Evolutionary conservation across 140 eudicot species (phyloP).

Genomic region (Anethum foeniculum): DNA sequence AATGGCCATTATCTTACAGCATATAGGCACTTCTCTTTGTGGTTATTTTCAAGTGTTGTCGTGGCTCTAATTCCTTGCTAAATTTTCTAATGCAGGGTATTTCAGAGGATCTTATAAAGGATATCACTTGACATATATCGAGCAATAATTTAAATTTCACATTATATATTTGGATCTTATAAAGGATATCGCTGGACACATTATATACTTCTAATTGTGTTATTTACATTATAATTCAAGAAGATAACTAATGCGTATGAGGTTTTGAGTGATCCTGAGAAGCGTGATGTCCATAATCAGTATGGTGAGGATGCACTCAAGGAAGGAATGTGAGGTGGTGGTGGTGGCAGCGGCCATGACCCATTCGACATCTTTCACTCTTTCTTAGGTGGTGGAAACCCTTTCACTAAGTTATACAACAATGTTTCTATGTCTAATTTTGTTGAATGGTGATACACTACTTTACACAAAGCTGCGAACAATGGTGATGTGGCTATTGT

Average conservation of each 20-base stretch:
- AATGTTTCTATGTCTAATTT: background rate
- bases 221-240: conserved; percentile 10
- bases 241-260: conserved; percentile 62
- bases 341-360: conserved; percentile 29
- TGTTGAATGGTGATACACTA: no score
- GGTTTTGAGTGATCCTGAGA: conserved; percentile 53
- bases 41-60: background rate
- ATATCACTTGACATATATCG: conserved; percentile 81
- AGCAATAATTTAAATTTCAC: conserved; percentile 11
- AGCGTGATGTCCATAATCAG: conserved; percentile 53
- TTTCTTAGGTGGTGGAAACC: conserved; percentile 46
- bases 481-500: no score
- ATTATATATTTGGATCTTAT: no score
- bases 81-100: conserved; percentile 41
- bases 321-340: conserved; percentile 65
- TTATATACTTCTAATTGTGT: no score
- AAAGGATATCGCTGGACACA: no score
- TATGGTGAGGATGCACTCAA: conserved; percentile 62
- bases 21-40: background rate
- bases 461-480: no score
- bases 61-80: conserved; percentile 22
- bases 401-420: conserved; percentile 26
- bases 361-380: conserved; percentile 60
- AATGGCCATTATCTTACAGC: background rate
- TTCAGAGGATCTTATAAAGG: conserved; percentile 61